Percentiles rank a stretch among this genome's conserved stretches.
These are phyloP conservation scores for Didymellaceae sp. DNA, from an alignment of 2,329 filamentous ascomycete species.

Conservation along the genomic window DNA sequence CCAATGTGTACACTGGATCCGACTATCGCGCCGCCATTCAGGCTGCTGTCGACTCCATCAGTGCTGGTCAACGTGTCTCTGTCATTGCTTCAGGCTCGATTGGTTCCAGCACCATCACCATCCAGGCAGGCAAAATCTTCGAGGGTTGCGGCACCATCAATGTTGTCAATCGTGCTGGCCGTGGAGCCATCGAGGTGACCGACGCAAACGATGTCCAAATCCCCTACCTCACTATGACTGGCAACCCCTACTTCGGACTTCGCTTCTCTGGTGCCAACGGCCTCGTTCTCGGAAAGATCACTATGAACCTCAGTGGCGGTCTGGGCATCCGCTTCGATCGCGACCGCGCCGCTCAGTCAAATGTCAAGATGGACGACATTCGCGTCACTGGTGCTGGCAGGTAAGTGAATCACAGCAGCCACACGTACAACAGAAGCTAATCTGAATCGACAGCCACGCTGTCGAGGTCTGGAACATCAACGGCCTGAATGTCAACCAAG, in stretches of 20 bases:
- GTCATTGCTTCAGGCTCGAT: slow-evolving; percentile 64
- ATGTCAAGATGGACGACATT: slow-evolving; percentile 62
- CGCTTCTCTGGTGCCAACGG: slow-evolving; percentile 61
- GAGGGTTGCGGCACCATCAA: slow-evolving; percentile 66
- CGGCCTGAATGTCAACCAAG: slow-evolving; percentile 58
- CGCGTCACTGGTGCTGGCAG: slow-evolving; percentile 60
- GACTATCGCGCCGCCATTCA: slow-evolving; percentile 64
- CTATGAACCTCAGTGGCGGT: slow-evolving; percentile 61
- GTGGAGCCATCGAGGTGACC: slow-evolving; percentile 62
- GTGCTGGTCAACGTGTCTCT: slow-evolving; percentile 59
- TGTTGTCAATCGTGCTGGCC: slow-evolving; percentile 50
- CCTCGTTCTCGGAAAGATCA: slow-evolving; percentile 60
- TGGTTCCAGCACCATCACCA: slow-evolving; percentile 59
- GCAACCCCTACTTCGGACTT: slow-evolving; percentile 64
- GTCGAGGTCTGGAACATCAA: slow-evolving; percentile 68
- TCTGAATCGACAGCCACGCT: slow-evolving; percentile 49
- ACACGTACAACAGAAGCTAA: background rate
- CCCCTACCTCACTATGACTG: slow-evolving; percentile 64
- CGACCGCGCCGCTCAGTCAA: slow-evolving; percentile 59
- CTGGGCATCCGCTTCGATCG: slow-evolving; percentile 65
- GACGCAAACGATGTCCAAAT: slow-evolving; percentile 59
- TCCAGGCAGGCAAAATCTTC: slow-evolving; percentile 62
- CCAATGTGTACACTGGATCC: slow-evolving; percentile 58
- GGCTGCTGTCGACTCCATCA: slow-evolving; percentile 60
- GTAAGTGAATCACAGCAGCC: background rate